phyloP scores from a whole-genome alignment of 2,329 filamentous ascomycete species.

The Talaromyces marneffei region DNA sequence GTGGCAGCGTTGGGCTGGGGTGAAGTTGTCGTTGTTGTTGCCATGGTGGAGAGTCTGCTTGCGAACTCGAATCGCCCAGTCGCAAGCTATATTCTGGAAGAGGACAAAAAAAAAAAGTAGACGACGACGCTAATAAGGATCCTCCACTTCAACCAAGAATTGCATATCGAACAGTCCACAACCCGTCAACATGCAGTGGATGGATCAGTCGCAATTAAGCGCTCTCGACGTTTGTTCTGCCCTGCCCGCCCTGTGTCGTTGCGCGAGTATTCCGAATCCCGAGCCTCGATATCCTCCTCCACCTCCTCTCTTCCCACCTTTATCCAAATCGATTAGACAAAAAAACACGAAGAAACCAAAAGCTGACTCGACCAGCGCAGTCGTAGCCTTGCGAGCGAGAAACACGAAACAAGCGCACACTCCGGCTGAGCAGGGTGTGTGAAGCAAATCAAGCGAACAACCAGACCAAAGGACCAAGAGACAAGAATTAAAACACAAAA shows the following conservation, averaged over 20 bases:
- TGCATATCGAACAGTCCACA: conserved; percentile 7
- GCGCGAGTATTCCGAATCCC: not conserved
- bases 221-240: not conserved
- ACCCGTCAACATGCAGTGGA: not conserved
- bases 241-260: not conserved
- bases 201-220: conserved; percentile 1
- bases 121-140: conserved; percentile 1
- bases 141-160: conserved; percentile 7
- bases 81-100: not conserved
- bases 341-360: not conserved
- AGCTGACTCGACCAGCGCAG: conserved; percentile 11
- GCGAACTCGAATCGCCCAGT: not conserved
- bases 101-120: not conserved
- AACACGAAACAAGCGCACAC: not conserved
- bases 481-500: conserved; percentile 3
- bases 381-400: conserved; percentile 7
- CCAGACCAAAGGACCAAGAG: not conserved
- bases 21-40: conserved; percentile 10
- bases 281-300: not conserved
- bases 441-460: not conserved
- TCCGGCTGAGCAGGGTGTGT: not conserved
- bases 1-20: conserved; percentile 1
- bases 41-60: not conserved
- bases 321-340: not conserved
- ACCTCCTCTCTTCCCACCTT: not conserved